Evolutionary conservation across 257 asterid genomes (phyloP).

Genomic region (Apocynum venetum): DNA sequence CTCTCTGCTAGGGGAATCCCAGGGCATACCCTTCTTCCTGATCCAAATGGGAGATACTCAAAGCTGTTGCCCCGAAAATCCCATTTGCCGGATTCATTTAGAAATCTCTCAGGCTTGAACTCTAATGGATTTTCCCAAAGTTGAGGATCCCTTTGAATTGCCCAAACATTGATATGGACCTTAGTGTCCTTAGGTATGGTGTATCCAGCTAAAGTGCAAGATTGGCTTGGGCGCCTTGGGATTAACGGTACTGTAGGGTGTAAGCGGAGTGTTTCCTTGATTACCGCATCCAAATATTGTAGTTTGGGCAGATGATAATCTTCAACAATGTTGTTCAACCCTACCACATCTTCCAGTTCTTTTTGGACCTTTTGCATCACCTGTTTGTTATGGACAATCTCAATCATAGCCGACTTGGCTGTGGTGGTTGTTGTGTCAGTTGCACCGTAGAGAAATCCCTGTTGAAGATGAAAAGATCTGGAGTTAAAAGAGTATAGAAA

Average conservation of each 20-base stretch:
- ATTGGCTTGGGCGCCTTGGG: conserved; percentile 28
- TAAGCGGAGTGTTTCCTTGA: conserved; percentile 38
- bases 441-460: conserved; percentile 38
- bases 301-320: conserved; percentile 36
- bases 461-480: background rate
- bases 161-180: conserved; percentile 31
- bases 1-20: too few species aligned
- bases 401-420: conserved; percentile 36
- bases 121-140: conserved; percentile 42
- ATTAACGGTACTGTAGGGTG: conserved; percentile 36
- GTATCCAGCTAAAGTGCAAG: conserved; percentile 27
- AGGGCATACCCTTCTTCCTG: conserved; percentile 8
- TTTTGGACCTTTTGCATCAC: conserved; percentile 20
- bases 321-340: conserved; percentile 32
- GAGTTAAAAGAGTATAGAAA: background rate
- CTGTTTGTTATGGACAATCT: conserved; percentile 21
- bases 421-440: conserved; percentile 34
- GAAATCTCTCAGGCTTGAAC: conserved; percentile 44
- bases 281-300: conserved; percentile 28
- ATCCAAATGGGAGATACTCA: conserved; percentile 40
- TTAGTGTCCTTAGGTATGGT: conserved; percentile 32
- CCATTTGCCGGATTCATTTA: conserved; percentile 9
- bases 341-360: conserved; percentile 33
- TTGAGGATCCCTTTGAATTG: conserved; percentile 31
- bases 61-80: conserved; percentile 34